These are phyloP conservation scores for Mollisiaceae sp. DNA, from an alignment of 2,329 filamentous ascomycete species.

Conservation along the genomic window DNA sequence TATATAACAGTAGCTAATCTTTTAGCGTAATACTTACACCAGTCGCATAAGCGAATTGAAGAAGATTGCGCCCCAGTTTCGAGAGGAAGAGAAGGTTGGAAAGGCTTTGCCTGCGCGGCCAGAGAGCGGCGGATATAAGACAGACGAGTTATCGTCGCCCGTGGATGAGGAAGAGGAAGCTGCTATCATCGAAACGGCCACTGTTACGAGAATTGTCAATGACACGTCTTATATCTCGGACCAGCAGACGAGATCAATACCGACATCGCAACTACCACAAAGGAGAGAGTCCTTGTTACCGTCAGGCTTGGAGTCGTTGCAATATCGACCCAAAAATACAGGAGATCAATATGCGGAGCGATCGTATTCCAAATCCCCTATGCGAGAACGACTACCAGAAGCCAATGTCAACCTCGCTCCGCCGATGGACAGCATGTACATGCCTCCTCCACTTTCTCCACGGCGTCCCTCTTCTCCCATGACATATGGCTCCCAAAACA, in stretches of 20 bases:
- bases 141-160: constrained; percentile 43
- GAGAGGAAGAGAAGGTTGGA: constrained; percentile 70
- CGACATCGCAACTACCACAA: constrained; percentile 39
- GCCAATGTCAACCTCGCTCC: constrained; percentile 51
- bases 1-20: constrained; percentile 27
- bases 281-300: constrained; percentile 44
- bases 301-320: constrained; percentile 36
- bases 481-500: constrained; percentile 38
- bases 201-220: constrained; percentile 56
- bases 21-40: constrained; percentile 84
- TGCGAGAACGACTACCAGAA: constrained; percentile 46
- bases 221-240: constrained; percentile 40
- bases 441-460: constrained; percentile 75
- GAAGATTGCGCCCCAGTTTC: constrained; percentile 65
- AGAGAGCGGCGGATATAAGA: constrained; percentile 63
- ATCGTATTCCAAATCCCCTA: constrained; percentile 58
- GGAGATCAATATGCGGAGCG: constrained; percentile 48
- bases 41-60: constrained; percentile 87
- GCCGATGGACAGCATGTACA: constrained; percentile 60
- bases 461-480: constrained; percentile 59
- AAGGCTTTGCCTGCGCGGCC: constrained; percentile 79
- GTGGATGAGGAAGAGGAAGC: constrained; percentile 50
- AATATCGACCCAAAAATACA: constrained; percentile 41
- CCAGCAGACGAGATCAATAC: constrained; percentile 33
- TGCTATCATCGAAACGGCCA: constrained; percentile 57